A percentile compares a stretch with the other conserved stretches of the same genome.
Evolutionary conservation across 2,329 filamentous ascomycete genomes (phyloP).

Genomic region (Ceratocystiopsis minuta): DNA sequence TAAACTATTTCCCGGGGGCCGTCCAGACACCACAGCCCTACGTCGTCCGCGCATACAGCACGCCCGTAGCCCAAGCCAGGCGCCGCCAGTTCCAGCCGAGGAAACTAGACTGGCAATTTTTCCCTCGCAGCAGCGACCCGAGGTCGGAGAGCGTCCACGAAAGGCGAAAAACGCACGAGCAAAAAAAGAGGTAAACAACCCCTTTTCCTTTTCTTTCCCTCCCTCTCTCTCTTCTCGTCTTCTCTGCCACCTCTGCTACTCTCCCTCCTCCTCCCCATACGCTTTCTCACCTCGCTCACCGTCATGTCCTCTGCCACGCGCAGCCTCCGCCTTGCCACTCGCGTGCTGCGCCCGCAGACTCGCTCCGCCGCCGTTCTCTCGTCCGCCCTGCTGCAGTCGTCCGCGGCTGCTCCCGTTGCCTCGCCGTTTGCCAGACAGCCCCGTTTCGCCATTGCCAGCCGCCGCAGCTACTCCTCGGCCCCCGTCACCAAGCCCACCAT

Average conservation of each 20-base stretch:
- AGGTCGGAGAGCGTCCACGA: slow-evolving; percentile 3
- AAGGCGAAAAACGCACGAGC: background rate
- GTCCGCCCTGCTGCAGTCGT: slow-evolving; percentile 16
- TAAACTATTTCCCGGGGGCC: slow-evolving; percentile 2
- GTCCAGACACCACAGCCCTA: background rate
- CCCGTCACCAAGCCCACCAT: slow-evolving; percentile 31
- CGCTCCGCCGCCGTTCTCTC: slow-evolving; percentile 11
- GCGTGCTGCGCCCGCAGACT: slow-evolving; percentile 31
- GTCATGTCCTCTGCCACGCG: slow-evolving; percentile 36
- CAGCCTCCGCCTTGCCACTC: slow-evolving; percentile 35
- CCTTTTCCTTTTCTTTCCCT: background rate
- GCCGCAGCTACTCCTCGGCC: slow-evolving; percentile 28
- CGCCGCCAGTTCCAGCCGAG: no score
- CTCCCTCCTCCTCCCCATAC: background rate
- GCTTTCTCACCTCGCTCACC: slow-evolving; percentile 5
- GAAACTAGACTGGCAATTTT: no score
- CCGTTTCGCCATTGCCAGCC: slow-evolving; percentile 30
- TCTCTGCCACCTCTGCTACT: no score
- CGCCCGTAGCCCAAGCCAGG: no score
- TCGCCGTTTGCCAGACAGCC: slow-evolving; percentile 16
- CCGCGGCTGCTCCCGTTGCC: slow-evolving; percentile 13
- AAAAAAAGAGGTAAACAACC: background rate
- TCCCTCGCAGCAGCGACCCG: slow-evolving; percentile 1
- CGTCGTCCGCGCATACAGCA: background rate
- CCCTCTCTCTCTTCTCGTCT: background rate